Percentiles rank a stretch among this genome's conserved stretches.
Evolutionary conservation across 2,329 filamentous ascomycete genomes (phyloP).

Genomic region (Penicillium sp.): DNA sequence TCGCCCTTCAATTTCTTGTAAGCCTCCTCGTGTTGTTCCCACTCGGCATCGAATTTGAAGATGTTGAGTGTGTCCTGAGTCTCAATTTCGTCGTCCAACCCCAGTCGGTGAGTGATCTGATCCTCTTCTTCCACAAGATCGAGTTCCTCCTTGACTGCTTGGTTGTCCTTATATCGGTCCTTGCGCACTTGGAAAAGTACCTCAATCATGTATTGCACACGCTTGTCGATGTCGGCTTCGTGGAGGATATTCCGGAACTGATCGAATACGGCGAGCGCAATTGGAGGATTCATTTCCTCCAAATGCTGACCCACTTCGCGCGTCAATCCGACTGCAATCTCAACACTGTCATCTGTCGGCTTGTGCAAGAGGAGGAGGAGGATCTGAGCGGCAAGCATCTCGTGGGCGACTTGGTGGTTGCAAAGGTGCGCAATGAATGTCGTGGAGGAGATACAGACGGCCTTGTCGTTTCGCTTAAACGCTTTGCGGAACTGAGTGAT

Average conservation of each 20-base stretch:
- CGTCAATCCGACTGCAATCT: constrained; percentile 93
- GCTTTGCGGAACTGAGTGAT: constrained; percentile 94
- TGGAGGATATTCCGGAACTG: constrained; percentile 94
- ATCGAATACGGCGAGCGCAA: constrained; percentile 89
- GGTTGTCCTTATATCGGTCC: constrained; percentile 95
- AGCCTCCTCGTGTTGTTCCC: constrained; percentile 86
- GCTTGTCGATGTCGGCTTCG: constrained; percentile 95
- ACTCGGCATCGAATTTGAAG: constrained; percentile 91
- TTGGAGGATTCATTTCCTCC: constrained; percentile 90
- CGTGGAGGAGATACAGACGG: constrained; percentile 88
- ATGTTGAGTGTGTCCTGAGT: constrained; percentile 89
- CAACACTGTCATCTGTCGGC: constrained; percentile 94
- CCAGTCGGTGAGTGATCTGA: constrained; percentile 88
- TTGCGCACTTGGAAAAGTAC: constrained; percentile 96
- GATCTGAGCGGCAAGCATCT: constrained; percentile 91
- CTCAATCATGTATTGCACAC: constrained; percentile 99
- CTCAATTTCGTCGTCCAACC: constrained; percentile 81
- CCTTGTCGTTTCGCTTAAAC: constrained; percentile 95
- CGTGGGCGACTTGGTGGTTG: constrained; percentile 94
- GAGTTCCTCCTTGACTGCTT: constrained; percentile 85
- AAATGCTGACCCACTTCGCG: constrained; percentile 91
- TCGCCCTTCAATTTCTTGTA: constrained; percentile 91
- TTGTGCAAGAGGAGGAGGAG: constrained; percentile 90
- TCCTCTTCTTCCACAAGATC: constrained; percentile 97
- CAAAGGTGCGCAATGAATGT: constrained; percentile 94